Percentiles rank a stretch among this genome's conserved stretches.
Conservation (phyloP, 805 yeast species). For the Metschnikowia orientalis region DNA sequence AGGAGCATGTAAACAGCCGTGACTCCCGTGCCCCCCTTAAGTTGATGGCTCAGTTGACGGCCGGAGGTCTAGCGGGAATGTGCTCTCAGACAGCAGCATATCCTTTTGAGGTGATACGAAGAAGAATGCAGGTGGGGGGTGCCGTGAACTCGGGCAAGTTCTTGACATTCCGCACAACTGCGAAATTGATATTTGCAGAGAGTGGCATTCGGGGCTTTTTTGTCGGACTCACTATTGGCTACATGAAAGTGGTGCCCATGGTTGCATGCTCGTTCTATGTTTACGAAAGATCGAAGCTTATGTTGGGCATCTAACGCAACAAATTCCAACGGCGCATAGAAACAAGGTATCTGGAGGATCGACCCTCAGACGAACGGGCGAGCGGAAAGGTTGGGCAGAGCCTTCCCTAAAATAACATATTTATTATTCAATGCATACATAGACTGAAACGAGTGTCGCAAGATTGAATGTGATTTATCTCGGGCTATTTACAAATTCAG, state of each 20-base stretch:
- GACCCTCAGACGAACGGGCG: neutral
- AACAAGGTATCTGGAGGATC: neutral
- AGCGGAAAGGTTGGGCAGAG: neutral
- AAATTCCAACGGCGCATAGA: neutral
- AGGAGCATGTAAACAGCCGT: slow-evolving; percentile 26
- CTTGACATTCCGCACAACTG: slow-evolving; percentile 50
- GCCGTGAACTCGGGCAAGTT: slow-evolving; percentile 58
- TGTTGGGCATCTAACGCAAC: slow-evolving; percentile 54
- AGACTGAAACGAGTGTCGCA: no score
- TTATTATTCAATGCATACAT: slow-evolving; percentile 5
- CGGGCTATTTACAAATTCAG: no score
- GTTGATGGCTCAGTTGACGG: slow-evolving; percentile 88
- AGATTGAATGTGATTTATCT: no score
- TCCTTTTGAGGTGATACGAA: slow-evolving; percentile 90
- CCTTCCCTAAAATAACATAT: neutral
- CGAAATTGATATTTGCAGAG: slow-evolving; percentile 59
- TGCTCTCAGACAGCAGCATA: slow-evolving; percentile 93
- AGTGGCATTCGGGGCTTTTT: slow-evolving; percentile 84
- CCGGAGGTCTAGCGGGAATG: slow-evolving; percentile 97
- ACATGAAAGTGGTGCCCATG: slow-evolving; percentile 94
- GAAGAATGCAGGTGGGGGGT: slow-evolving; percentile 95
- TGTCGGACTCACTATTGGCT: slow-evolving; percentile 93
- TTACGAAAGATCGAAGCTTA: slow-evolving; percentile 77
- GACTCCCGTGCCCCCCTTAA: slow-evolving; percentile 60
- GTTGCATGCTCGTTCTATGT: slow-evolving; percentile 94